Base-by-base conservation (phyloP, 495 filamentous ascomycete species). In the Cercophora newfieldiana region DNA sequence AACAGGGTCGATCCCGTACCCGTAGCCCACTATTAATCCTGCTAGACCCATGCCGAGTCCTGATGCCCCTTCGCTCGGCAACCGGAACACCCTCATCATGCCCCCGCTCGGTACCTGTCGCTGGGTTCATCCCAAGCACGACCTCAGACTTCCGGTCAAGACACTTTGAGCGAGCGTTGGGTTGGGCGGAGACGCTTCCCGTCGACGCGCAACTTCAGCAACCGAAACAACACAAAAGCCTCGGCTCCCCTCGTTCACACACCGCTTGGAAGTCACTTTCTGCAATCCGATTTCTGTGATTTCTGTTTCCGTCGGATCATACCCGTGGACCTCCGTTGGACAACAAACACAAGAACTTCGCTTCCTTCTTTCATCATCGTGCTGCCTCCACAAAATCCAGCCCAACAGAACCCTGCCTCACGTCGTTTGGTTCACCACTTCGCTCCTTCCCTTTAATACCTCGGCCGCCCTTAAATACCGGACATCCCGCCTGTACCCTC, bases 1-100 rank as follows among this genome's bases (percentile, higher is more conserved):
- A 48, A 61, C 56, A 66, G 49, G 48, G 51, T 22, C 37, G 59
- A 64, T 44, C 50, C 44, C 31, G 30, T 25, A 51, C 49, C 24
- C 44, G 51, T 59, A 66, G 47, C 47, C 67, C 63, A 69, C 62
- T 64, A 65, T 47, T 64, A 61, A 53, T 66, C 58, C 62, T 57
- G 61, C 28, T 60, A 47, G 48, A 59, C 62, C 68, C 64, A 66
- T 68, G 63, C 68, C 66, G 61, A 68, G 66, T 64, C 66, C 53
- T 64, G 65, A 25, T 65, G n/a, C 44, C 57, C 66, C 50, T 50
- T 63, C 29, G 53, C 61, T 71, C 73, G 71, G 71, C 67, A 68
- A 33, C 66, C 73, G 71, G 71, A 68, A 61, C 28, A 66, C 28
- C 31, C 59, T 55, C 71, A 49, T 66, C 58, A 64, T 69, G 63